Percentiles rank a stretch among this genome's conserved stretches.
phyloP scores from a whole-genome alignment of 1,284 basidiomycete genomes.

The Heterobasidion annosum region DNA sequence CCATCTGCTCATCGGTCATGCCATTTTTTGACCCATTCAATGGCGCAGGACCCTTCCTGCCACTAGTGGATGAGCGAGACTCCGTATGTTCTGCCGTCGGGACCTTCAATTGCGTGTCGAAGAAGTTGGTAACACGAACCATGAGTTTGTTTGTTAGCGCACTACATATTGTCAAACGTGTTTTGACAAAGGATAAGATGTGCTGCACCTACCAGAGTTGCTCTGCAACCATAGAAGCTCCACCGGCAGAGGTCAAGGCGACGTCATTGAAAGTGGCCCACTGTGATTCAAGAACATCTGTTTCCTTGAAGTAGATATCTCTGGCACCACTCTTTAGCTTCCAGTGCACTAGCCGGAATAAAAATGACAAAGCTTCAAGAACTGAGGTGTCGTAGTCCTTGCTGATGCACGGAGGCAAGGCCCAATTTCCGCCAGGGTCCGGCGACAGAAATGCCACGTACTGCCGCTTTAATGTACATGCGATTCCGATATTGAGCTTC shows the following conservation, averaged over 20 bases:
- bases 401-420: conserved; percentile 79
- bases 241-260: conserved; percentile 82
- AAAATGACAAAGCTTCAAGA: conserved; percentile 80
- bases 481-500: conserved; percentile 85
- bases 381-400: conserved; percentile 88
- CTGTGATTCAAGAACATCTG: conserved; percentile 93
- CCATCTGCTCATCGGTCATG: conserved; percentile 79
- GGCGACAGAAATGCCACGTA: conserved; percentile 86
- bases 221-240: conserved; percentile 89
- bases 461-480: conserved; percentile 91
- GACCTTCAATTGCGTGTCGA: conserved; percentile 87
- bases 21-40: conserved; percentile 10
- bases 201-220: conserved; percentile 60
- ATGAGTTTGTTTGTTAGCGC: conserved; percentile 86
- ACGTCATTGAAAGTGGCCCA: conserved; percentile 96
- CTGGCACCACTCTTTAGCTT: conserved; percentile 92
- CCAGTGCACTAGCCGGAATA: conserved; percentile 93
- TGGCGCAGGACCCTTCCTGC: conserved; percentile 12
- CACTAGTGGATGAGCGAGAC: neutral
- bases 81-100: conserved; percentile 28
- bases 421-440: conserved; percentile 85
- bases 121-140: conserved; percentile 86
- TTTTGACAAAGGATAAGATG: conserved; percentile 1
- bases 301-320: conserved; percentile 95
- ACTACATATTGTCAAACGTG: conserved; percentile 26